Conservation (phyloP, 2,329 filamentous ascomycete species). For the Nemania sp. region DNA sequence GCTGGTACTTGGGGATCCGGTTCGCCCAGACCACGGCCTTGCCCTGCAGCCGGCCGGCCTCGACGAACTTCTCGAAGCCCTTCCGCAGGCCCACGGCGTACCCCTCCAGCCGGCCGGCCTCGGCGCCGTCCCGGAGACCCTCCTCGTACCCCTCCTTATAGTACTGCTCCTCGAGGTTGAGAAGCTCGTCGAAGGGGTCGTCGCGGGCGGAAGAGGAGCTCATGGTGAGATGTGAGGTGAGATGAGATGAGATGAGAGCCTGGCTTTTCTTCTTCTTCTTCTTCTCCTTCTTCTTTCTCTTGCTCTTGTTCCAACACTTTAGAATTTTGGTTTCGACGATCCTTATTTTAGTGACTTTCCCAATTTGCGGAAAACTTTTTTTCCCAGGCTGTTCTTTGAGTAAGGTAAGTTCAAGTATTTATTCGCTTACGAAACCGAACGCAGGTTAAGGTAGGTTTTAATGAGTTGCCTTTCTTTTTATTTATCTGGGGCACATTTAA, state of each 20-base stretch:
- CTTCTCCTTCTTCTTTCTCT: no score
- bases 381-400: no score
- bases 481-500: no score
- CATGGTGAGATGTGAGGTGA: constrained; percentile 29
- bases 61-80: constrained; percentile 89
- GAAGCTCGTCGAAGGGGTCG: constrained; percentile 61
- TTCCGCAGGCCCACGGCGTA: constrained; percentile 89
- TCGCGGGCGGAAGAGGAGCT: constrained; percentile 37
- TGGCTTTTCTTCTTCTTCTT: no score
- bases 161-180: constrained; percentile 69
- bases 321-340: no score
- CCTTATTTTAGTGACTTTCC: no score
- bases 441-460: no score
- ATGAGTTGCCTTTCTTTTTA: no score
- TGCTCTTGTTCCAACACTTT: no score
- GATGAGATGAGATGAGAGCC: not conserved
- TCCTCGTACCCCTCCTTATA: constrained; percentile 81
- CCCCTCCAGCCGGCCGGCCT: constrained; percentile 83
- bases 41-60: constrained; percentile 78
- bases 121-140: constrained; percentile 74
- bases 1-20: constrained; percentile 53
- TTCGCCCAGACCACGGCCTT: constrained; percentile 84
- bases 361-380: no score
- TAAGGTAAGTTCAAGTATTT: no score
- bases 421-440: no score